Evolutionary conservation across 345 rosid species (phyloP).

Genomic region (Gossypium herbaceum): DNA sequence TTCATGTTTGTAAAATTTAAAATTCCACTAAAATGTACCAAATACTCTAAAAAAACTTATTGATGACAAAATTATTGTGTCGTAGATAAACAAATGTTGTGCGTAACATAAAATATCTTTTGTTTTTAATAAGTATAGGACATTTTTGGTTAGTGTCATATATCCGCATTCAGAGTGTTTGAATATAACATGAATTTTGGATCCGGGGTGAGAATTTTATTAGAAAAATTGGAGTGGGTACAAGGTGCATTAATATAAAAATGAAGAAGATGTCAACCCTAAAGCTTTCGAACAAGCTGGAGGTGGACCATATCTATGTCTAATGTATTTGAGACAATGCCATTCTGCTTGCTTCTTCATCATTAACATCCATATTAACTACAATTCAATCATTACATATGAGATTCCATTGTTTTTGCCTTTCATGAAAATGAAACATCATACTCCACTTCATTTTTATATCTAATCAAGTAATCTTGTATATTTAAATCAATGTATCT

Average conservation of each 20-base stretch:
- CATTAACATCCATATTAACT: conserved; percentile 13
- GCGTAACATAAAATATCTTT: no score
- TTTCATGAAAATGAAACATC: background rate
- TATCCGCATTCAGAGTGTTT: no score
- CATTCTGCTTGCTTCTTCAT: conserved; percentile 25
- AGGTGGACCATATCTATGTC: conserved; percentile 30
- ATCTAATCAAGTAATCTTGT: no score
- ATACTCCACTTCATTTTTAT: background rate
- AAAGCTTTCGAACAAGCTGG: conserved; percentile 21
- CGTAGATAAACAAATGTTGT: no score
- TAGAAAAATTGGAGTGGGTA: background rate
- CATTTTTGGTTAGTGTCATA: no score
- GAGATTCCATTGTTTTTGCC: background rate
- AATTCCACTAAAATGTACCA: no score
- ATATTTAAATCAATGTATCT: no score
- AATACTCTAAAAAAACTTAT: no score
- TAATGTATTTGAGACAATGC: conserved; percentile 21
- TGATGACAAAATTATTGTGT: no score
- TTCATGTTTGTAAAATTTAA: rapidly evolving
- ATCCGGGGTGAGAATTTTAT: no score
- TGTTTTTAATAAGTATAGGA: no score
- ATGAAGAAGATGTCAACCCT: background rate
- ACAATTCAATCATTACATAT: background rate
- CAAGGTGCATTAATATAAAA: conserved; percentile 8
- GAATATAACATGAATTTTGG: no score